Evolutionary conservation across 2,329 filamentous ascomycete genomes (phyloP).

Genomic region (Biscogniauxia sp.): DNA sequence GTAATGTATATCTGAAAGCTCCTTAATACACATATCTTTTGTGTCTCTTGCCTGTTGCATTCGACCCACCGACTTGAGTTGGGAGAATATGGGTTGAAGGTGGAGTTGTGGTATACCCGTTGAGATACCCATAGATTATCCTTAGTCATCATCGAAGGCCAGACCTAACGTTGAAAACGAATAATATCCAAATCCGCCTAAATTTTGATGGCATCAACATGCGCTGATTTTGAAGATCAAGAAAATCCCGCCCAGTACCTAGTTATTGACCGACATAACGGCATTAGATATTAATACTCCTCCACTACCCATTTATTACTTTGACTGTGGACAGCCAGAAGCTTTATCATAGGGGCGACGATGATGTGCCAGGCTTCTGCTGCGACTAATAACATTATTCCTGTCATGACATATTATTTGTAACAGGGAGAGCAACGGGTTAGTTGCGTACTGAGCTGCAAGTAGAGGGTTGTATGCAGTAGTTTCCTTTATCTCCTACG

Average conservation of each 20-base stretch:
- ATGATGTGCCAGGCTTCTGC: neutral
- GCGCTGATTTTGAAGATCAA: too few relatives aligned
- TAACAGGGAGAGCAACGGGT: neutral
- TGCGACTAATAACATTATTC: neutral
- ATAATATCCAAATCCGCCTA: too few relatives aligned
- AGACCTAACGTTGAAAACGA: neutral
- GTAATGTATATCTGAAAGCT: neutral
- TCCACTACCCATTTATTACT: neutral
- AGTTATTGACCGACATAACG: too few relatives aligned
- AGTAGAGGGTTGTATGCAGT: neutral
- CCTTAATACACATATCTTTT: neutral
- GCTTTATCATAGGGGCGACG: neutral
- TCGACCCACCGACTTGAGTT: neutral
- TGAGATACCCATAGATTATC: neutral
- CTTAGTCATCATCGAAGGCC: neutral
- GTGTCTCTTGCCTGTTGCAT: neutral
- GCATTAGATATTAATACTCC: neutral
- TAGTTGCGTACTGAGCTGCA: neutral
- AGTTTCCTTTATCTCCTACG: neutral
- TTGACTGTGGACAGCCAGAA: neutral
- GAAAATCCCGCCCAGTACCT: too few relatives aligned
- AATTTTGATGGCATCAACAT: too few relatives aligned
- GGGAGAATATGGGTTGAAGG: neutral
- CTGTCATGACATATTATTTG: neutral
- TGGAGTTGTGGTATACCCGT: neutral